A percentile compares a stretch with the other conserved stretches of the same genome.
These are phyloP conservation scores for Fusarium pseudoanthophilum DNA, from an alignment of 2,329 filamentous ascomycete genomes.

Conservation along the genomic window DNA sequence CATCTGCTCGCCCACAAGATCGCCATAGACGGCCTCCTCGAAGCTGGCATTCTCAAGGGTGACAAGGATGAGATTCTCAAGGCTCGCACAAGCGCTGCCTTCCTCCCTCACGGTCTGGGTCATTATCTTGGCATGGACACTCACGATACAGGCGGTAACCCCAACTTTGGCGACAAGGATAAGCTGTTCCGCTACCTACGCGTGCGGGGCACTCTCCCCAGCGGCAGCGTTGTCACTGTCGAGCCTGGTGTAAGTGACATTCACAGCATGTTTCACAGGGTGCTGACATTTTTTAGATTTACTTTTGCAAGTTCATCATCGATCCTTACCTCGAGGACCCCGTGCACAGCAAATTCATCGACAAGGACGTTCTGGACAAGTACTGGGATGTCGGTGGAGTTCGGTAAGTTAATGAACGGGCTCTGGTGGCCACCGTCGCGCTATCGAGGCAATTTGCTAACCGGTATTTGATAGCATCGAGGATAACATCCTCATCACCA, in stretches of 20 bases:
- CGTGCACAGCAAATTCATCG: conserved; percentile 79
- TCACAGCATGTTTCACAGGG: too few species aligned
- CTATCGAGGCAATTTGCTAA: conserved; percentile 35
- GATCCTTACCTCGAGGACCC: conserved; percentile 80
- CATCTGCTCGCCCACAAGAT: conserved; percentile 83
- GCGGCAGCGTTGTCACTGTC: conserved; percentile 88
- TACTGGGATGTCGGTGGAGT: conserved; percentile 88
- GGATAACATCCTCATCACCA: conserved; percentile 79
- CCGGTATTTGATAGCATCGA: conserved; percentile 59
- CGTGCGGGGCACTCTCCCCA: conserved; percentile 78
- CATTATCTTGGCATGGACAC: conserved; percentile 95
- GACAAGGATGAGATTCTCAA: conserved; percentile 78
- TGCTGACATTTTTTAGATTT: conserved; percentile 65
- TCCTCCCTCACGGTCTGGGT: conserved; percentile 91
- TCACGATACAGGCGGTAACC: conserved; percentile 84
- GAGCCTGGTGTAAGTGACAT: conserved; percentile 80
- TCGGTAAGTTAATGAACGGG: conserved; percentile 56
- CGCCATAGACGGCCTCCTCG: conserved; percentile 81
- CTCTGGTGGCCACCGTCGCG: conserved; percentile 7
- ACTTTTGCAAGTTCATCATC: conserved; percentile 92
- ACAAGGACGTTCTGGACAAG: conserved; percentile 74
- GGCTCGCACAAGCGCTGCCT: conserved; percentile 84
- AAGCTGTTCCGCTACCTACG: conserved; percentile 88
- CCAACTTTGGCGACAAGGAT: conserved; percentile 82
- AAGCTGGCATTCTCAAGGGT: conserved; percentile 78